These are phyloP conservation scores for Fusarium sublunatum DNA, from an alignment of 2,329 filamentous ascomycete genomes.

Conservation along the genomic window DNA sequence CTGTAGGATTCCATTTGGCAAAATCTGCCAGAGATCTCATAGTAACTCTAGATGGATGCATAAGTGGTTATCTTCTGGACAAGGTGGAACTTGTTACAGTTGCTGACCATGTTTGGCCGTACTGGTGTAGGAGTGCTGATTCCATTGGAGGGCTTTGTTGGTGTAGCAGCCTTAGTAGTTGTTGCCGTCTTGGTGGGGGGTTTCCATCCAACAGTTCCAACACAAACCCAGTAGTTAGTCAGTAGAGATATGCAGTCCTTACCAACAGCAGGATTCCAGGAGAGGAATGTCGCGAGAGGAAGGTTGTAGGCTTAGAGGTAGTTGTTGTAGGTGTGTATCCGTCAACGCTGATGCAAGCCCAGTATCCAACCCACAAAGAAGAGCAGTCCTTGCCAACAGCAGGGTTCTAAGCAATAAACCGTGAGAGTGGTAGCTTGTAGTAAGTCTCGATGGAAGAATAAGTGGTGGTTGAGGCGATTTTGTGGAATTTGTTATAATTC, in stretches of 20 bases:
- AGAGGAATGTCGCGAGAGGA: slow-evolving; percentile 21
- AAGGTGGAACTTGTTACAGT: slow-evolving; percentile 47
- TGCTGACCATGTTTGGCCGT: slow-evolving; percentile 46
- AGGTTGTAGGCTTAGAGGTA: slow-evolving; percentile 5
- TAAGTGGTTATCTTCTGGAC: slow-evolving; percentile 42
- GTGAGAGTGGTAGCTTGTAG: background rate
- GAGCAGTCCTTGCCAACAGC: slow-evolving; percentile 2
- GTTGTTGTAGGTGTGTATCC: background rate
- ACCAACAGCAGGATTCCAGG: slow-evolving; percentile 37
- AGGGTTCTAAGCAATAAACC: slow-evolving; percentile 11
- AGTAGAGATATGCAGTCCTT: slow-evolving; percentile 15
- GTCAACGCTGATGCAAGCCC: slow-evolving; percentile 10
- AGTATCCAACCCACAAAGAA: background rate
- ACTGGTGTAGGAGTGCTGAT: slow-evolving; percentile 46
- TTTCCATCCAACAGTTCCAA: background rate
- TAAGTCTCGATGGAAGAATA: background rate
- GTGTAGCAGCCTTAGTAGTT: slow-evolving; percentile 3
- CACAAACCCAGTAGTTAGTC: slow-evolving; percentile 10
- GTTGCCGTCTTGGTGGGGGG: background rate
- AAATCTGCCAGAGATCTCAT: slow-evolving; percentile 5
- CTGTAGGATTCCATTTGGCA: too few species aligned
- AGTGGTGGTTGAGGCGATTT: background rate
- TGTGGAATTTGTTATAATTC: slow-evolving; percentile 26
- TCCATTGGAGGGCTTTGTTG: slow-evolving; percentile 9
- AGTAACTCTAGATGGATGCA: slow-evolving; percentile 34